Base-by-base conservation (phyloP, 2,329 filamentous ascomycete genomes). In the Colletotrichum sp. region DNA sequence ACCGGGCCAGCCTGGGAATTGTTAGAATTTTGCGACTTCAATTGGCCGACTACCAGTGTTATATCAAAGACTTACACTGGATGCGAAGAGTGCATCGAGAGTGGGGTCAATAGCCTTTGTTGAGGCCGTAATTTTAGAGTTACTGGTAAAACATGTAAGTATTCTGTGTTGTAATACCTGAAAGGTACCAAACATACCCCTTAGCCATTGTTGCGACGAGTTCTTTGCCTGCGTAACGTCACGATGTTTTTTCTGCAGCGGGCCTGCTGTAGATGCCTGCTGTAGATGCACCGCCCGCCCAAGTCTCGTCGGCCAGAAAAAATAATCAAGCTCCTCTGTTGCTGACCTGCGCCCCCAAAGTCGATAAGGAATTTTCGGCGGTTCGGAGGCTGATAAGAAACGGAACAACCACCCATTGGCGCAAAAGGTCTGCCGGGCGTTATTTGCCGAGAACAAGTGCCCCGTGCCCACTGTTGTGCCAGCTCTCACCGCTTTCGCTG, bases 51-150 rank as follows among this genome's bases (percentile, higher is more conserved):
- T 51, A 24, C n/a, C 43, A 54, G 11, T 24, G 58, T 29, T 16
- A 16, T 59, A 29, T 38, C 21, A 34, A 21, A 59, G 73, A 89
- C 92, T 85, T 89, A 95, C 93, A 86, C 93, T 95, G 71, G 88
- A 86, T 71, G 92, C 89, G 84, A 95, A 95, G 51, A 95, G 87
- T 75, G 92, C 91, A 79, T 92, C 88, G 77, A 95, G 86, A 70
- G 88, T 85, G 81, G 93, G 92, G 86, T 95, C 93, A 74, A 95
- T 86, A 73, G 88, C 87, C 82, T 90, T 90, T 70, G 85, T 83
- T 43, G 87, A 83, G 75, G 85, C 86, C 66, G 82, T 77, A 74
- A 90, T 78, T 70, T 79, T 65, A 72, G 47, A 58, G 31, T 66
- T 73, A 34, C 38, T 69, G 9, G 11, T 7, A 7, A 2, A 2